Base-by-base conservation (phyloP, 2,329 filamentous ascomycete species). In the Xylogone sp. region DNA sequence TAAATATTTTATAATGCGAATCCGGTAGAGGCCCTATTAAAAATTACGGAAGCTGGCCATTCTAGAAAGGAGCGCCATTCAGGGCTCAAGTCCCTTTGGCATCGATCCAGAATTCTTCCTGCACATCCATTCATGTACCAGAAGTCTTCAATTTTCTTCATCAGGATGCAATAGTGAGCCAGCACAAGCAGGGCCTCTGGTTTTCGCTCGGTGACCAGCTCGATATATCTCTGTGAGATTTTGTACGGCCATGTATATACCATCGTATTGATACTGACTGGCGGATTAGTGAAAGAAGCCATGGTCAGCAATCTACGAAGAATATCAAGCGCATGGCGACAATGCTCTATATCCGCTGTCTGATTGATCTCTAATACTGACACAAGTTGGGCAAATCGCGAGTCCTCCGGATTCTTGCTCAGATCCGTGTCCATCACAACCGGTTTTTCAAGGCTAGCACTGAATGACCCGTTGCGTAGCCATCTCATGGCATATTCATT, bases 111-210 rank as follows among this genome's bases (percentile, higher is more conserved):
- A 39, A 39, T 39, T 16, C 34, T 16, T 13, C 8, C 34, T 9
- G 34, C n/a, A 16, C 34, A 16, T 18, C 34, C 34, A 2, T 68
- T 61, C 59, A 73, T 68, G 72, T 72, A 76, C 71, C 72, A 75
- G 42, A 66, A 55, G 21, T 63, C 51, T 10, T 65, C 64, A 24
- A 71, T 43, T 18, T 61, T 59, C 56, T 72, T 68, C 48, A 76
- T 51, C 8, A 67, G 58, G 29, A 69, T 65, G 51, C 68, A 71
- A 53, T 69, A 72, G 55, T 69, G 64, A 9, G 64, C 64, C 3
- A 70, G 61, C 27, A 71, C 61, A 18, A 72, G 54, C 47, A 73
- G 46, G 5, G 69, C 68, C 53, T 70, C 62, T 9, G 70, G 69
- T 16, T 43, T 42, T 16, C 51, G 44, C 18, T 55, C 27, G 39